Evolutionary conservation across 2,329 filamentous ascomycete species (phyloP).

Genomic region (Sporothrix phasma): DNA sequence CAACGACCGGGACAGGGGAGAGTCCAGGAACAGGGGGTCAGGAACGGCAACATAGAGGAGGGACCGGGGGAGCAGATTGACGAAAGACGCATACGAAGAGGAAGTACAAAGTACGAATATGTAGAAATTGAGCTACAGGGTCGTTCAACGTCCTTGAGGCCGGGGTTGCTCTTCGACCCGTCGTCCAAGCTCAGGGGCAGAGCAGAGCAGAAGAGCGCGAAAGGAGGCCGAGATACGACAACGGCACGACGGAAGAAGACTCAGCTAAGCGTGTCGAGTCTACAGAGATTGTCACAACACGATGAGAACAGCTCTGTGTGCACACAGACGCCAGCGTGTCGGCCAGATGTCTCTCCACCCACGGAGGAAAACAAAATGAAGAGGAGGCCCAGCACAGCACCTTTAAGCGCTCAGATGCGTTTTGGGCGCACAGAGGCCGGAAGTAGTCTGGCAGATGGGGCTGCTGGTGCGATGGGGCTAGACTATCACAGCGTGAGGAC

Average conservation of each 20-base stretch:
- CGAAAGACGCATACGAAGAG: neutral
- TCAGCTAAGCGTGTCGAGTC: too few species aligned
- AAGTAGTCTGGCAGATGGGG: neutral
- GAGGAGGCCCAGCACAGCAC: neutral
- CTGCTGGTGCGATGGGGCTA: neutral
- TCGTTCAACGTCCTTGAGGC: neutral
- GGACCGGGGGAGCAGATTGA: neutral
- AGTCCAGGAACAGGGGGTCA: neutral
- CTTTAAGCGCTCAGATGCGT: neutral
- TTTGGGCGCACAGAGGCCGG: neutral
- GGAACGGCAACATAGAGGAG: slow-evolving; percentile 1
- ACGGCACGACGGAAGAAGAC: neutral
- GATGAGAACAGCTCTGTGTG: too few species aligned
- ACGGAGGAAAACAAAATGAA: slow-evolving; percentile 2
- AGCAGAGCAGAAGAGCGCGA: neutral
- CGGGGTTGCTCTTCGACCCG: slow-evolving; percentile 1
- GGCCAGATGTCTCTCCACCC: neutral
- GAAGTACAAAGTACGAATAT: too few species aligned
- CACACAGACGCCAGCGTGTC: neutral
- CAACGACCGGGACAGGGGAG: neutral
- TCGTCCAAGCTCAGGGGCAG: neutral
- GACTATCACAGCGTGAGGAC: neutral
- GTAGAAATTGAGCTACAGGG: neutral
- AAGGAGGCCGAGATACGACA: neutral
- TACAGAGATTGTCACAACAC: neutral